A percentile compares a stretch with the other conserved stretches of the same genome.
These are phyloP conservation scores for Prototheca cutis DNA, from an alignment of 163 green algal genomes.

Conservation along the genomic window DNA sequence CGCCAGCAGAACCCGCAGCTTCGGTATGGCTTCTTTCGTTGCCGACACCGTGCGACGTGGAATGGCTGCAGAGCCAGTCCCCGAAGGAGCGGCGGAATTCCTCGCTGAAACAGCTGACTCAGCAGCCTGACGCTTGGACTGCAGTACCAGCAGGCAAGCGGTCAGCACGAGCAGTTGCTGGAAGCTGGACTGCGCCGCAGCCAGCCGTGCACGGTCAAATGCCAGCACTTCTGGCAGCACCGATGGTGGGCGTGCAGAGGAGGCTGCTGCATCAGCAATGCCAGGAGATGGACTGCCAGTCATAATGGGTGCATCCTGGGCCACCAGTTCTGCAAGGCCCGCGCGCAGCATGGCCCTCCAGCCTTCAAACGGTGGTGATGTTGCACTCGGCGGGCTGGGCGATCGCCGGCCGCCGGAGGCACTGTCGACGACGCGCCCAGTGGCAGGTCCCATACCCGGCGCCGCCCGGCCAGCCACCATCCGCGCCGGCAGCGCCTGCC, in stretches of 20 bases:
- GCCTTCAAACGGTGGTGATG: no score
- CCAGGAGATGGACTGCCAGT: slow-evolving; percentile 26
- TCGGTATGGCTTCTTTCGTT: not conserved
- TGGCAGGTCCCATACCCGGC: not conserved
- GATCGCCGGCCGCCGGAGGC: no score
- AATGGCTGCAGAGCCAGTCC: no score
- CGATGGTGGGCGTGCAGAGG: no score
- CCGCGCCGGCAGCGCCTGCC: slow-evolving; percentile 10
- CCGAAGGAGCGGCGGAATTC: no score
- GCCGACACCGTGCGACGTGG: no score
- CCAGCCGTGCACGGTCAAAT: slow-evolving; percentile 44
- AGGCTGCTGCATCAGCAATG: slow-evolving; percentile 12
- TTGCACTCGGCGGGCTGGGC: no score
- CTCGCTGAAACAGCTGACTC: no score
- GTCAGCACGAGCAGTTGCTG: slow-evolving; percentile 59
- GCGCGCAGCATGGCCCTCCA: slow-evolving; percentile 50
- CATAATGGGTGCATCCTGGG: no score
- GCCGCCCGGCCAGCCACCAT: slow-evolving; percentile 8
- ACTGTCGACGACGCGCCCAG: not conserved
- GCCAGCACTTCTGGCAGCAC: slow-evolving; percentile 58
- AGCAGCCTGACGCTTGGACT: no score
- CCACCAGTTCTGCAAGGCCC: slow-evolving; percentile 45
- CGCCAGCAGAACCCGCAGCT: not conserved
- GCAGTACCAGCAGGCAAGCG: slow-evolving; percentile 23
- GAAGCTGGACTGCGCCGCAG: slow-evolving; percentile 54